phyloP scores from a whole-genome alignment of 2,329 filamentous ascomycete genomes.

The Trichophyton schoenleinii region DNA sequence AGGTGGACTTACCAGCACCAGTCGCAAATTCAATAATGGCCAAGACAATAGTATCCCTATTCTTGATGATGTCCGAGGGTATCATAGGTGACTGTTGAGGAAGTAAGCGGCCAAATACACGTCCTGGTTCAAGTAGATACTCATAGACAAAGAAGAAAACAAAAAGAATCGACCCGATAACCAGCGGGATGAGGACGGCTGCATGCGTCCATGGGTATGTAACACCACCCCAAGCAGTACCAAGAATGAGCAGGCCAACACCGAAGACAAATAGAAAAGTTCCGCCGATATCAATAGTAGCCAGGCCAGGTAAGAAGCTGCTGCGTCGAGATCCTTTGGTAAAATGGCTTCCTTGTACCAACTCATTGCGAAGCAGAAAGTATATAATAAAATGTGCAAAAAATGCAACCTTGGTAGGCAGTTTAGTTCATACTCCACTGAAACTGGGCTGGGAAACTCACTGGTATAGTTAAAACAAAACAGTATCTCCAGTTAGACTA shows the following conservation, averaged over 20 bases:
- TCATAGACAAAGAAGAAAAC: conserved; percentile 40
- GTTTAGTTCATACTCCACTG: conserved; percentile 24
- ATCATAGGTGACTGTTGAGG: conserved; percentile 51
- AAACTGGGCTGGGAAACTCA: conserved; percentile 22
- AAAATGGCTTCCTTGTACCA: conserved; percentile 41
- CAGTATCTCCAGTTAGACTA: conserved; percentile 51
- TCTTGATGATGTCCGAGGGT: conserved; percentile 45
- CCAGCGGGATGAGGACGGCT: conserved; percentile 39
- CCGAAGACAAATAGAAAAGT: conserved; percentile 45
- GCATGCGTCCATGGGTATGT: conserved; percentile 41
- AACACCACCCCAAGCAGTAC: conserved; percentile 44
- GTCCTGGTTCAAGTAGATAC: conserved; percentile 42
- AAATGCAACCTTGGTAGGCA: conserved; percentile 29
- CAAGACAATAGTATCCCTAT: conserved; percentile 49
- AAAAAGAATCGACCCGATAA: conserved; percentile 34
- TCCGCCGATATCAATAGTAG: conserved; percentile 45
- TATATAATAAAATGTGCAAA: conserved; percentile 43
- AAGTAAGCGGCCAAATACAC: conserved; percentile 36
- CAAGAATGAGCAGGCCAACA: conserved; percentile 43
- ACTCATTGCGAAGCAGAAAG: conserved; percentile 45
- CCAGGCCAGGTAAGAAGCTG: conserved; percentile 36
- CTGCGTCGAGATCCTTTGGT: conserved; percentile 23
- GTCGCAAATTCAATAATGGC: conserved; percentile 49
- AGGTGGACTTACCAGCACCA: conserved; percentile 35
- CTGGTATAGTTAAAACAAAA: conserved; percentile 52